Base-by-base conservation (phyloP, 2,329 filamentous ascomycete species). In the Apiospora phragmitis region DNA sequence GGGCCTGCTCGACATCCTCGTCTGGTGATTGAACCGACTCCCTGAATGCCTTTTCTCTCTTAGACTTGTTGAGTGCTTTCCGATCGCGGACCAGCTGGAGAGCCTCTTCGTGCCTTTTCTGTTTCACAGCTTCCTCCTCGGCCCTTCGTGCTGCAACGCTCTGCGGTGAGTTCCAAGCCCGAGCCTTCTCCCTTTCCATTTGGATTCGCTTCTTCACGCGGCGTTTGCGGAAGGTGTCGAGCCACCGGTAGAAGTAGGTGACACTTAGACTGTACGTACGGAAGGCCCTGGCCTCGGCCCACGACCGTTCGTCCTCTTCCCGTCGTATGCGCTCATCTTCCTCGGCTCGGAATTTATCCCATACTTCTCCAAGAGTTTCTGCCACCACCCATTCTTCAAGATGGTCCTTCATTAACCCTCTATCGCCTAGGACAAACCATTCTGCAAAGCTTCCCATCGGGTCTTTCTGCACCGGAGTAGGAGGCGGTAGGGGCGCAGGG, bases 191-290 rank as follows among this genome's bases (percentile, higher is more conserved):
- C 68, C 86, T 84, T 26, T 86, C 87, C 51, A 84, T 82, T 42
- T 82, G 83, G 9, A 88, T 85, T 29, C 89, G 83, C n/a, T 82
- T 82, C 70, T 84, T 83, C 21, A 87, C 82, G 3, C 85, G 83
- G 24, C 82, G 83, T 65, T 84, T 82, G 16, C 87, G 83, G 11
- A 85, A 86, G 49, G 79, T 83, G 18, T 85, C 77, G 67, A 84
- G 85, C 88, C 88, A 90, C 24, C 81, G 81, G 74, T 89, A 89
- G 71, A 90, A 89, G 76, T 83, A 90, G 66, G 85, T 88, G 71
- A 89, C 79, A 16, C 81, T 79, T 41, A 90, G 80, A 69, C 82
- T 88, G 75, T 87, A 85, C 4, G 74, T 75, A 47, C 85, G 83
- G 73, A 86, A 88, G n/a, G 81, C 78, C 21, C 82, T 80, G 18